Evolutionary conservation across 2,329 filamentous ascomycete species (phyloP), one percentile per base, ranked within the genome.

Genomic region (Graphium sp.): DNA sequence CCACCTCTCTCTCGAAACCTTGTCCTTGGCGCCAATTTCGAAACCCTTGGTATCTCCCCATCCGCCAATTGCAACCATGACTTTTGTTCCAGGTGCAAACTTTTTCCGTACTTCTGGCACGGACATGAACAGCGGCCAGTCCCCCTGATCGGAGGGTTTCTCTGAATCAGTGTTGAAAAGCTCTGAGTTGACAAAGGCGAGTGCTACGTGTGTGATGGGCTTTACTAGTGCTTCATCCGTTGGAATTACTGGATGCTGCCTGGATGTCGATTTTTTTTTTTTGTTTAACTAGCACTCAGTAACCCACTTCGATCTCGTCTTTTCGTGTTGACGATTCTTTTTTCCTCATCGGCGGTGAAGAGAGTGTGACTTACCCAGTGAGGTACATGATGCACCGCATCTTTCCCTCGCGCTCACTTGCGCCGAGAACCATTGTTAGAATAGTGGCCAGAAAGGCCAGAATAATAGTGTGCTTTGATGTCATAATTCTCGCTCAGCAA

Each of bases 41-140:
- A 80, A 83, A 0, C 74, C 76, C 6, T 48, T 45, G 1, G 64
- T 72, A 34, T 81, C 73, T 0, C 75, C 76, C 77, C 78, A 84
- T 29, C 77, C 78, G 8, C 78, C 78, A 36, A 84, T 69, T 13
- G 78, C 75, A 21, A 83, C 60, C 53, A 76, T 62, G 14, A 83
- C 49, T 38, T 76, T 73, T 13, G 73, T 72, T 16, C 55, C 55
- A 0, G 48, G 34, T 6, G 48, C 48, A 34, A 74, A 70, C 30
- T 56, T 50, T 12, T 42, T 43, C 2, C 30, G 28, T 12, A 27
- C 22, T 13, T 29, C 20, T 12, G 29, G 41, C 3, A 74, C 54
- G 2, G 55, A 56, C 4, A 58, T 64, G 38, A 72, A 73, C 5
- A 74, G 45, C 1, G 62, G 58, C 50, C 61, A 70, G 4, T 47